Evolutionary conservation across 805 yeast genomes (phyloP), one percentile per base, ranked within the genome.

Genomic region (Zygosaccharomyces gambellarensis): DNA sequence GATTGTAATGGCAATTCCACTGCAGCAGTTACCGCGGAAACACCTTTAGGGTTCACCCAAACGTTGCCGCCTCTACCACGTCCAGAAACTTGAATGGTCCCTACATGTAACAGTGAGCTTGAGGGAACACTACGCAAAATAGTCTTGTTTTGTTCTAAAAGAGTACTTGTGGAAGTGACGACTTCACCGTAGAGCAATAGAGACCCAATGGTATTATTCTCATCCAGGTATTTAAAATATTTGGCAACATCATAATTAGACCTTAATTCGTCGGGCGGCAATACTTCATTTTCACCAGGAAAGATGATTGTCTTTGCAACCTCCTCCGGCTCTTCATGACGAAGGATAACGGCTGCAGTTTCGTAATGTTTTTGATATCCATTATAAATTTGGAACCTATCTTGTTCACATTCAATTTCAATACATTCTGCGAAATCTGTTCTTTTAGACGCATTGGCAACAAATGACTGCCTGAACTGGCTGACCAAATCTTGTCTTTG

Each of bases 41-140:
- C 95, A 9, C 99, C 99, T 22, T 78, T 76, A 3, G 99, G 99
- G 57, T 88, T 90, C 22, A 94, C 84, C 99, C 99, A 94, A 2
- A 82, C 83, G 56, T 94, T 94, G 1, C 94, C 95, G 12, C 97
- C 95, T 49, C 99, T 79, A 2, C 99, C 99, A 43, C 92, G 75
- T 1, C 99, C 99, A 0, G 89, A 78, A 1, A 88, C 83, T 66
- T 94, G 99, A 3, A 85, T 79, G 1, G 90, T 83, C 0, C 95
- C 97, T 3, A 82, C 76, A 48, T 62, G 65, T 6, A 67, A 51
- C 39, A 57, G 48, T 0, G 68, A 50, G 34, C 56, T 62, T 19
- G 59, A 52, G 7, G 71, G 71, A 9, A 83, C 66, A 1, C 81
- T 72, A 6, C 74, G 69, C 48, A 92, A 66, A 32, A 88, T 62